Evolutionary conservation across 768 basidiomycete species (phyloP).

Genomic region (Tricholoma terreum): DNA sequence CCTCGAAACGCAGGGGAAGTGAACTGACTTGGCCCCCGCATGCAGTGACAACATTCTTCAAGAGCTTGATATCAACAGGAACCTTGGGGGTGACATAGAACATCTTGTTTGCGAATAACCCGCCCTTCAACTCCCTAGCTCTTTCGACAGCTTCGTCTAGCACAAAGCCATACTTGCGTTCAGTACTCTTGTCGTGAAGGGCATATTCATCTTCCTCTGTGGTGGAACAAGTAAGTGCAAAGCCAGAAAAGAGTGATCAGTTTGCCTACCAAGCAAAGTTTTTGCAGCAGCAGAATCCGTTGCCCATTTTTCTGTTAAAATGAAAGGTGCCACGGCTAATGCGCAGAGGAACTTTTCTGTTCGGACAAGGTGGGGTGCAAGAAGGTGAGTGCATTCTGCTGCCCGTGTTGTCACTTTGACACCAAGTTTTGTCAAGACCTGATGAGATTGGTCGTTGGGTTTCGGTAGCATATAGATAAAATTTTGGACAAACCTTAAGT

Average conservation of each 20-base stretch:
- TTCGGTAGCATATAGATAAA: background rate
- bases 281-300: slow-evolving; percentile 52
- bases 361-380: slow-evolving; percentile 65
- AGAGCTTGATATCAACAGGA: slow-evolving; percentile 50
- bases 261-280: slow-evolving; percentile 58
- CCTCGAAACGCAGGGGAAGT: background rate
- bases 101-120: slow-evolving; percentile 57
- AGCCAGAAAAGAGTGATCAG: background rate
- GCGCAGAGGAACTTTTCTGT: slow-evolving; percentile 90
- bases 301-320: slow-evolving; percentile 72
- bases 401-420: slow-evolving; percentile 59
- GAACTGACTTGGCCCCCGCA: slow-evolving; percentile 66
- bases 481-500: slow-evolving; percentile 45
- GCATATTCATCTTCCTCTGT: slow-evolving; percentile 63
- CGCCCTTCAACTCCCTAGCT: slow-evolving; percentile 50
- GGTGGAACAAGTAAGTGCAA: background rate
- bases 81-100: slow-evolving; percentile 79
- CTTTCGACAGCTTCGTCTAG: slow-evolving; percentile 58
- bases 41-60: slow-evolving; percentile 67
- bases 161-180: slow-evolving; percentile 64
- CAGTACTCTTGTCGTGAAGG: slow-evolving; percentile 58
- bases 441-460: slow-evolving; percentile 1
- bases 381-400: slow-evolving; percentile 74
- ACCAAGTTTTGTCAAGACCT: slow-evolving; percentile 67
- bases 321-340: slow-evolving; percentile 55